Evolutionary conservation across 139 green algal species (phyloP).

Genomic region (Zygnema circumcarinatum): DNA sequence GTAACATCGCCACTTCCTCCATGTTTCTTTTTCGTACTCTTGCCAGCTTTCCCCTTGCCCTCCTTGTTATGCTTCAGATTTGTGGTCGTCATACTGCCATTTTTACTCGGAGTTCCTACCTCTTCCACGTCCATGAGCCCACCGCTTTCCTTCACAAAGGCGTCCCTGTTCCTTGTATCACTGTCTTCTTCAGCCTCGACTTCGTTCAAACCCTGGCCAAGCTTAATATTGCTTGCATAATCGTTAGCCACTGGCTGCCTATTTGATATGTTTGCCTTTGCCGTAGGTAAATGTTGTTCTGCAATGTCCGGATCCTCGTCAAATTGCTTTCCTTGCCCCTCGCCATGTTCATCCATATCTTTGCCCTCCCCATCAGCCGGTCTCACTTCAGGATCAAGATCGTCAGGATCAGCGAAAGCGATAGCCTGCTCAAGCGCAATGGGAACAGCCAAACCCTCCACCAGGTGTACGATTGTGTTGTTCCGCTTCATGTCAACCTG

Average conservation of each 20-base stretch:
- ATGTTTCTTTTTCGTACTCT: background rate
- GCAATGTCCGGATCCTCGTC: conserved; percentile 30
- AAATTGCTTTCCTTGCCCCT: background rate
- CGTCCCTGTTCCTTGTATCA: conserved; percentile 25
- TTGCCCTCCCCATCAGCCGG: background rate
- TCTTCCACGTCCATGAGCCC: conserved; percentile 33
- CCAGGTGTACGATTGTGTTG: conserved; percentile 17
- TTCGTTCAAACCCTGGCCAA: background rate
- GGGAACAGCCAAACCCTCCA: conserved; percentile 24
- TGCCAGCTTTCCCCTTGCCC: background rate
- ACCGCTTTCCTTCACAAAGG: conserved; percentile 33
- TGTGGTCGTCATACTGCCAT: background rate
- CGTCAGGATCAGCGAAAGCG: conserved; percentile 16
- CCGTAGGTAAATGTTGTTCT: conserved; percentile 1
- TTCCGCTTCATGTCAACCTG: conserved; percentile 12
- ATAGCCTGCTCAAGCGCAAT: conserved; percentile 10
- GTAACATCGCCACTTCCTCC: background rate
- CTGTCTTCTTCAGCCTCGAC: conserved; percentile 13
- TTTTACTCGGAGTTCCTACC: background rate
- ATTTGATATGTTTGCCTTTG: background rate
- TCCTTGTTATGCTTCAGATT: background rate
- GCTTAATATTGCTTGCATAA: background rate
- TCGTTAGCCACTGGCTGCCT: background rate
- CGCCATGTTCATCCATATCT: background rate
- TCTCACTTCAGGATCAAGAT: conserved; percentile 32